These are phyloP conservation scores for Rubia occidens DNA, from an alignment of 305 asterid species.

Conservation along the genomic window DNA sequence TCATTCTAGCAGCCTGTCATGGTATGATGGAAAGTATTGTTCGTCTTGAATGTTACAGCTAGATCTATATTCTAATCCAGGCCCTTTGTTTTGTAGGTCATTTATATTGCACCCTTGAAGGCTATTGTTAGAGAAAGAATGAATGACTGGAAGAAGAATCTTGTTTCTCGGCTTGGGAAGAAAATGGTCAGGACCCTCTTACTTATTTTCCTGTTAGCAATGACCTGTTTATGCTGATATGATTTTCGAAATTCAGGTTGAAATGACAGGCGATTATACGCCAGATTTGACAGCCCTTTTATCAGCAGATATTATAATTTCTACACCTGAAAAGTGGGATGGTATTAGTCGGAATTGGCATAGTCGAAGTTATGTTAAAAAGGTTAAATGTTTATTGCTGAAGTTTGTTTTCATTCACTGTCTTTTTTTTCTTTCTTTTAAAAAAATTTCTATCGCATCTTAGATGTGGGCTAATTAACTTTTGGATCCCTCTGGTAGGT, in stretches of 20 bases:
- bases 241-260: constrained; percentile 47
- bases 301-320: constrained; percentile 85
- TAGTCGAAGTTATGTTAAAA: constrained; percentile 79
- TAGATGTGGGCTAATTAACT: not conserved
- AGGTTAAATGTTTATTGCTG: constrained; percentile 33
- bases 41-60: not conserved
- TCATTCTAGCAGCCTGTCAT: not conserved
- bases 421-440: not conserved
- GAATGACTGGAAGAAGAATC: constrained; percentile 95
- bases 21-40: not conserved
- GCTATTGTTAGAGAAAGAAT: constrained; percentile 99
- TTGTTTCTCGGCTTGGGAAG: constrained; percentile 83
- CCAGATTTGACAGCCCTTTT: constrained; percentile 80
- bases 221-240: constrained; percentile 24
- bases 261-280: constrained; percentile 97
- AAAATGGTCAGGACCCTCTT: constrained; percentile 48
- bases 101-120: constrained; percentile 94
- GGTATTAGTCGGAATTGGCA: constrained; percentile 99
- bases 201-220: not conserved
- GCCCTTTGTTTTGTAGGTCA: constrained; percentile 32
- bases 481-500: constrained; percentile 41
- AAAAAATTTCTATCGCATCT: not conserved
- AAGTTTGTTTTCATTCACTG: constrained; percentile 3
- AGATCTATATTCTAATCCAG: constrained; percentile 24
- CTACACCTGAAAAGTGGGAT: constrained; percentile 99